Evolutionary conservation across 2,329 filamentous ascomycete genomes (phyloP).

Genomic region (Phialophora expanda): DNA sequence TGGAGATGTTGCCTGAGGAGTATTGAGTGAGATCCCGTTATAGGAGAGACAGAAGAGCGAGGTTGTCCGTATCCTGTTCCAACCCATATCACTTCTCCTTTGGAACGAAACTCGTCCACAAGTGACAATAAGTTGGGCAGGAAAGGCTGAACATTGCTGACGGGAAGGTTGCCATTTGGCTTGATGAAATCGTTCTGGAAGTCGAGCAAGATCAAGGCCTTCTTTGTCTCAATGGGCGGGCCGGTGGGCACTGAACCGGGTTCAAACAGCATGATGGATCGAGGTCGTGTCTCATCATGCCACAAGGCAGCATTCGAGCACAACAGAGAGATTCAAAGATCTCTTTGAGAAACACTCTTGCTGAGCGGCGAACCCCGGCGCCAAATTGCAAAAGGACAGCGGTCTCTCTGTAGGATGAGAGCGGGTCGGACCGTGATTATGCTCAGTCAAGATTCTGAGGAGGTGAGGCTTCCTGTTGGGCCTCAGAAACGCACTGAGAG

Average conservation of each 20-base stretch:
- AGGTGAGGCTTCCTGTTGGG: background rate
- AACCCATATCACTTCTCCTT: slow-evolving; percentile 82
- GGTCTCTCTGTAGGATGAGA: background rate
- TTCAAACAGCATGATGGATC: slow-evolving; percentile 36
- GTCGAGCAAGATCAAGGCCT: slow-evolving; percentile 81
- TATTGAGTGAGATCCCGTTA: slow-evolving; percentile 53
- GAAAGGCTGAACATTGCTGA: slow-evolving; percentile 68
- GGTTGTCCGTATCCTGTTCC: slow-evolving; percentile 73
- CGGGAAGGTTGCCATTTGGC: slow-evolving; percentile 68
- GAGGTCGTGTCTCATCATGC: slow-evolving; percentile 23
- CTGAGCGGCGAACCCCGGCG: background rate
- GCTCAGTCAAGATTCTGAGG: background rate
- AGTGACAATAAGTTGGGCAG: slow-evolving; percentile 70
- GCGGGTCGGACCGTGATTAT: slow-evolving; percentile 20
- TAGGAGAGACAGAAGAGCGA: slow-evolving; percentile 60
- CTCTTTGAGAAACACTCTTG: background rate
- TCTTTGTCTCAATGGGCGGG: slow-evolving; percentile 62
- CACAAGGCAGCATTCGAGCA: slow-evolving; percentile 6
- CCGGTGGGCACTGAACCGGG: slow-evolving; percentile 37
- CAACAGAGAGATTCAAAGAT: background rate
- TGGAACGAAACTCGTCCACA: slow-evolving; percentile 72
- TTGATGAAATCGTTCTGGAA: slow-evolving; percentile 89
- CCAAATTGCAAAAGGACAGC: slow-evolving; percentile 11
- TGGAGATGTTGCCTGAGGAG: slow-evolving; percentile 33
- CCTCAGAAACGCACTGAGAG: background rate